Evolutionary conservation across 2,329 filamentous ascomycete species (phyloP).

Genomic region (Diplodia intermedia): DNA sequence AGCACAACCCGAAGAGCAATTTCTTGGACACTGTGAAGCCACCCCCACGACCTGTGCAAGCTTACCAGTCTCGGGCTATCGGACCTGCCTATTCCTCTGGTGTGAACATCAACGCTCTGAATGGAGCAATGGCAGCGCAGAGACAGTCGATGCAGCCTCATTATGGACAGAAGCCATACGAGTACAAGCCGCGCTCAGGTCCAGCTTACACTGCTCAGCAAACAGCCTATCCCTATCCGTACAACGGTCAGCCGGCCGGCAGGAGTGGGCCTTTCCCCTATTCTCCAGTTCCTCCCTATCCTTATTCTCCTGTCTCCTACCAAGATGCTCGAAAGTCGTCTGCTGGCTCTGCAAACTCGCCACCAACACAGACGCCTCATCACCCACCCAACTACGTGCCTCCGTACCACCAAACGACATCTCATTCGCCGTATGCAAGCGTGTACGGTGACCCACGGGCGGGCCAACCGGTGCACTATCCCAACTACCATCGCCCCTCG

Average conservation of each 20-base stretch:
- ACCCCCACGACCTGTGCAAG: slow-evolving; percentile 39
- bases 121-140: slow-evolving; percentile 31
- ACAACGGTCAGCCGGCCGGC: slow-evolving; percentile 11
- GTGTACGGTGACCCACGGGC: background rate
- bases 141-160: slow-evolving; percentile 28
- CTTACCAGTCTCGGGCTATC: slow-evolving; percentile 7
- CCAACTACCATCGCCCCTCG: slow-evolving; percentile 25
- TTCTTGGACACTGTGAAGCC: slow-evolving; percentile 71
- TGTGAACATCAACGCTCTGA: slow-evolving; percentile 30
- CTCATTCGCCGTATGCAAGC: slow-evolving; percentile 20
- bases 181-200: slow-evolving; percentile 30
- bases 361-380: slow-evolving; percentile 2
- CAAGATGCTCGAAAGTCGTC: slow-evolving; percentile 5
- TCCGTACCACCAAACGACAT: slow-evolving; percentile 18
- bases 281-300: slow-evolving; percentile 22
- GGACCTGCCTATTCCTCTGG: slow-evolving; percentile 22
- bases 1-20: slow-evolving; percentile 72
- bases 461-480: slow-evolving; percentile 19
- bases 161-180: slow-evolving; percentile 23
- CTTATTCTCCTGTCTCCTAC: slow-evolving; percentile 5
- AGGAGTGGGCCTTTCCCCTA: slow-evolving; percentile 9
- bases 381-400: slow-evolving; percentile 8
- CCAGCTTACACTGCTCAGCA: background rate
- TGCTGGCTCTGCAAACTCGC: slow-evolving; percentile 7
- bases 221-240: background rate